Base-by-base conservation (phyloP, 352 stramenopile genomes). In the Phytopythium oedochilum region DNA sequence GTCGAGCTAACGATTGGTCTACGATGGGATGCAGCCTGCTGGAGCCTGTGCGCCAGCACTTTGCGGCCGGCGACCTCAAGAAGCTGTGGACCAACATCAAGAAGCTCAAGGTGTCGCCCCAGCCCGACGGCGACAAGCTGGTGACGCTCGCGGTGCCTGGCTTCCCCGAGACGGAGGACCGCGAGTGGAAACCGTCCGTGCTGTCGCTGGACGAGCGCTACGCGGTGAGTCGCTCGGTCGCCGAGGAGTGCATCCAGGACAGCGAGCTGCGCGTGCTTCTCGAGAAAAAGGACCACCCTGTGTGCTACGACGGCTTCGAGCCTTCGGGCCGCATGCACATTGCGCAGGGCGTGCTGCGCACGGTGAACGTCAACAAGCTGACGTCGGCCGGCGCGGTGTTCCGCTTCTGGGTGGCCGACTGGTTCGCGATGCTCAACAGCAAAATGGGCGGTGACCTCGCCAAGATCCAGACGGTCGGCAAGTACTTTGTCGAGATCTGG, bases 371-470 rank as follows among this genome's bases (percentile, higher is more conserved):
- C 58, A 92, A 92, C 71, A 87, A 86, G 39, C 77, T 94, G n/a
- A 99, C 96, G 34, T 84, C 73, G 14, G 68, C 86, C 6, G 97
- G 96, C 28, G 92, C 93, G 25, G 96, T 97, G 10, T 99, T 99
- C 71, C 95, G 97, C 66, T 99, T 99, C 73, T 99, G 97, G 97
- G 96, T 99, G 28, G 97, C 97, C n/a, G 97, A 99, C 71, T 99
- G 97, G 97, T 99, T 99, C 71, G 97, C 97, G 17, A 94, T 99
- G 64, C 93, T 99, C 64, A 99, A 99, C 75, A 98, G 98, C 75
- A 99, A 99, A 77, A 99, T 99, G 95, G 96, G 94, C 52, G 96
- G 96, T 34, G 96, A 99, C 68, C 71, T 99, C 25, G 83, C 96
- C 43, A 99, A 99, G 78, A 99, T 99, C 68, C 88, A 88, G 35